These are phyloP conservation scores for Trichoderma sp. DNA, from an alignment of 2,329 filamentous ascomycete genomes.

Conservation along the genomic window DNA sequence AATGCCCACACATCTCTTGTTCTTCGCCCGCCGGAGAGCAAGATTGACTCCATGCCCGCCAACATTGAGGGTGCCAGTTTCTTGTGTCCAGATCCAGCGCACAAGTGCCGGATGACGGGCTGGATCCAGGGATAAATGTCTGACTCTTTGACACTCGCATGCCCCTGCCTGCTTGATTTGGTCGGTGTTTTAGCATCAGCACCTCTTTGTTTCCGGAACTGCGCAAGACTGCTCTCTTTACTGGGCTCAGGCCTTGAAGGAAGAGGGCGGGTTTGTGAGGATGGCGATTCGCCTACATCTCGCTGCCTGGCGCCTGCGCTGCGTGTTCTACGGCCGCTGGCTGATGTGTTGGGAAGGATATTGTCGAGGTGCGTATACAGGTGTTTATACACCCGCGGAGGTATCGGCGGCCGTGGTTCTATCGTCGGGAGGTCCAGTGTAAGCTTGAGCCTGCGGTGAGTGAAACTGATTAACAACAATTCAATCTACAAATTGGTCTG, in stretches of 20 bases:
- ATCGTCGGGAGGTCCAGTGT: slow-evolving; percentile 73
- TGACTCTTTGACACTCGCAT: slow-evolving; percentile 30
- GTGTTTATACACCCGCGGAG: slow-evolving; percentile 77
- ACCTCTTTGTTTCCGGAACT: slow-evolving; percentile 39
- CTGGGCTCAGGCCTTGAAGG: slow-evolving; percentile 45
- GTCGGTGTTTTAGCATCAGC: slow-evolving; percentile 36
- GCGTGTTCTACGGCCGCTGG: slow-evolving; percentile 34
- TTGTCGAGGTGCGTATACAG: slow-evolving; percentile 77
- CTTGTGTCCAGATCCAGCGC: slow-evolving; percentile 57
- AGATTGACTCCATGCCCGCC: slow-evolving; percentile 64
- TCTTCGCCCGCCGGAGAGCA: slow-evolving; percentile 41
- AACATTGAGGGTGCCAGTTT: slow-evolving; percentile 69
- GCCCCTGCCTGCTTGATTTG: slow-evolving; percentile 39
- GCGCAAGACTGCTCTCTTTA: slow-evolving; percentile 44
- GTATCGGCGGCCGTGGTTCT: slow-evolving; percentile 71
- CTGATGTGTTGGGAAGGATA: slow-evolving; percentile 53
- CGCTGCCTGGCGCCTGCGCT: slow-evolving; percentile 35
- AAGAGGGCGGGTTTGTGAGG: slow-evolving; percentile 31
- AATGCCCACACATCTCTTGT: slow-evolving; percentile 49
- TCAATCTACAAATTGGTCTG: not conserved
- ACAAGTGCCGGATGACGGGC: slow-evolving; percentile 61
- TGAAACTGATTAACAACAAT: not conserved
- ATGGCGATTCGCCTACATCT: slow-evolving; percentile 25
- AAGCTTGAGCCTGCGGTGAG: slow-evolving; percentile 62
- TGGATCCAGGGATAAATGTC: slow-evolving; percentile 65